Evolutionary conservation across 305 asterid genomes (phyloP).

Genomic region (Fraxinus sp.): DNA sequence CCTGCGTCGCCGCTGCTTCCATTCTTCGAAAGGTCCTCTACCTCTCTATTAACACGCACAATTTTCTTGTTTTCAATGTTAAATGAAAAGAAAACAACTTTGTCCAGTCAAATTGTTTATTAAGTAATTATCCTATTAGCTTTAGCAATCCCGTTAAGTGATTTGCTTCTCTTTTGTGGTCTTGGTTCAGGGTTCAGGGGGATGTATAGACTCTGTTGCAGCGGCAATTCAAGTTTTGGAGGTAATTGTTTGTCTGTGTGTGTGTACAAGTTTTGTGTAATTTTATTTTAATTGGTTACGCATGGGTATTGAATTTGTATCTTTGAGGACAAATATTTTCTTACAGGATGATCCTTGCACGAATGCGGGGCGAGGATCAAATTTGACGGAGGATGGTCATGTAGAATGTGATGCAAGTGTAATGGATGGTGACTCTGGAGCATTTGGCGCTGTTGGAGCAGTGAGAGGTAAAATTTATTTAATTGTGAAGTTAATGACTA

Average conservation of each 20-base stretch:
- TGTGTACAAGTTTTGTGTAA: background rate
- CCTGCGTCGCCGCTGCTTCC: constrained; percentile 76
- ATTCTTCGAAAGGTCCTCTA: constrained; percentile 56
- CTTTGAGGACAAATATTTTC: background rate
- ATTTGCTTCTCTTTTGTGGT: constrained; percentile 14
- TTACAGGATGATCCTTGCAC: constrained; percentile 85
- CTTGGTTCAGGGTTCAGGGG: constrained; percentile 56
- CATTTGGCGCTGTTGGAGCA: constrained; percentile 95
- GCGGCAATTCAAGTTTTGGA: constrained; percentile 84
- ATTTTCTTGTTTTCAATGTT: constrained; percentile 20
- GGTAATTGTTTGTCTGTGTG: constrained; percentile 35
- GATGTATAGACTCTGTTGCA: constrained; percentile 76
- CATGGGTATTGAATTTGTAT: constrained; percentile 5
- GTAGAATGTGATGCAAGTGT: constrained; percentile 97
- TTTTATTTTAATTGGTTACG: background rate
- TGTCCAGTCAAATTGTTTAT: background rate
- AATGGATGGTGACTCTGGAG: constrained; percentile 87
- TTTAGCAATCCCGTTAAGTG: background rate
- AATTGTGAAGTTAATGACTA: background rate
- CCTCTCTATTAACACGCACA: background rate
- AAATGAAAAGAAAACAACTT: background rate
- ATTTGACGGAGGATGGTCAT: constrained; percentile 84
- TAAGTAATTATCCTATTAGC: background rate
- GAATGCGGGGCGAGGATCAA: constrained; percentile 94
- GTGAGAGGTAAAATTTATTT: constrained; percentile 58